These are phyloP conservation scores for Cordyceps fumosorosea DNA, from an alignment of 2,329 filamentous ascomycete species.

Conservation along the genomic window DNA sequence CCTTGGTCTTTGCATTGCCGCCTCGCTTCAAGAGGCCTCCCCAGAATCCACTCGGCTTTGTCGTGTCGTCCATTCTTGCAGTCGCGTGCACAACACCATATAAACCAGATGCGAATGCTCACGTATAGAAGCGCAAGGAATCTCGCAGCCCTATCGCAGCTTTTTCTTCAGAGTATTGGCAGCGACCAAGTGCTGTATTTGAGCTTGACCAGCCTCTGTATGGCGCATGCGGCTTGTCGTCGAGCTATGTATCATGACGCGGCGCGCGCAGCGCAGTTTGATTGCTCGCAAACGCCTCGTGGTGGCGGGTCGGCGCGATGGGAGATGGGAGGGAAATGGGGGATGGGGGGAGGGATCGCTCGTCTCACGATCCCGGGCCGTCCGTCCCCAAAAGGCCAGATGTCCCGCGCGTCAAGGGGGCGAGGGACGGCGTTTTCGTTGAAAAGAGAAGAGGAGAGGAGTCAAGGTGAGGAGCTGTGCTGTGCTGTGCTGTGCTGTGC, in stretches of 20 bases:
- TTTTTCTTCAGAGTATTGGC: too few species aligned
- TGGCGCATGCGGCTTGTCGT: background rate
- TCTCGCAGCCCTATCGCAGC: background rate
- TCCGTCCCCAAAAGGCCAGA: background rate
- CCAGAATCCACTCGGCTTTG: slow-evolving; percentile 42
- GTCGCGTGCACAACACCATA: background rate
- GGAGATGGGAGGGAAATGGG: too few species aligned
- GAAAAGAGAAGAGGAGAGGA: background rate
- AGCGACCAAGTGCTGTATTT: background rate
- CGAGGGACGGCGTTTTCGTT: background rate
- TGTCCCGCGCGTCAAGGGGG: background rate
- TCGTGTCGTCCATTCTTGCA: slow-evolving; percentile 22
- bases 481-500: too few species aligned
- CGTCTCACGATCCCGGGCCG: background rate
- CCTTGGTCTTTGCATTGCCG: slow-evolving; percentile 25
- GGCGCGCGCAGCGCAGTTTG: background rate
- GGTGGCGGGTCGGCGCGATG: too few species aligned
- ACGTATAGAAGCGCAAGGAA: background rate
- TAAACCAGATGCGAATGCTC: background rate
- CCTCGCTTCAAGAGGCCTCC: slow-evolving; percentile 42
- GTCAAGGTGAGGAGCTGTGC: too few species aligned
- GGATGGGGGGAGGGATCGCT: background rate
- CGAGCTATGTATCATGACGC: slow-evolving; percentile 4
- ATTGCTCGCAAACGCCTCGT: background rate
- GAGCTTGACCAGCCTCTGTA: slow-evolving; percentile 2